Evolutionary conservation across 73 alveolate species (phyloP), one percentile per base, ranked within the genome.

Genomic region (Paramecium sonneborni): DNA sequence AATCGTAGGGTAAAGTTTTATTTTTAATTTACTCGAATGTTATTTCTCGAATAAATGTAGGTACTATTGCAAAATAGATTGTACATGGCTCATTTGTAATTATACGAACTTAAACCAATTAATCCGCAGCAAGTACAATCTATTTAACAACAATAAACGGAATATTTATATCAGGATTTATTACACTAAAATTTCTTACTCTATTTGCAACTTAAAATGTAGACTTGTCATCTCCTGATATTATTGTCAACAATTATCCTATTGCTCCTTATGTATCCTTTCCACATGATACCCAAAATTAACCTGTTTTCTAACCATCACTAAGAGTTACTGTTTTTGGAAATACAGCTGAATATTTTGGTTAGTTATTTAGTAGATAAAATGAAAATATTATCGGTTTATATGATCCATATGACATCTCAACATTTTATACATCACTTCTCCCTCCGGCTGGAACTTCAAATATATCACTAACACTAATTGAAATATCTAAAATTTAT

Each of bases 261-360:
- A 4, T n/a, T 46, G 90, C 74, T 3, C 90, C 90, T 43, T 39
- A 12, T 2, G 90, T 43, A n/a, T 79, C 35, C 30, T 41, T 24
- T 23, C 90, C 90, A 79, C 90, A 79, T 23, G 90, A 79, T 6
- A 79, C 72, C 90, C 90, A 79, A 11, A 79, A 79, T 14, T 79
- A 24, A 10, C 90, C 90, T n/a, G 43, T 24, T 21, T 12, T 43
- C 14, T 21, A 14, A 2, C 90, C 90, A 20, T 44, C 55, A 39
- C 32, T 24, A 1, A 79, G 34, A 46, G 74, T 79, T 5, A 79
- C 41, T 39, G 44, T 24, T 43, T 43, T 24, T 18, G 90, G 90
- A 44, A 18, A 79, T 1, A 79, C 43, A 43, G 44, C 55, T 23
- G 76, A 79, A 20, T 43, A 46, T 44, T 21, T 26, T 24, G 90